A percentile compares a stretch with the other conserved stretches of the same genome.
Evolutionary conservation across 495 filamentous ascomycete species (phyloP).

Genomic region (Penicillium manginii): DNA sequence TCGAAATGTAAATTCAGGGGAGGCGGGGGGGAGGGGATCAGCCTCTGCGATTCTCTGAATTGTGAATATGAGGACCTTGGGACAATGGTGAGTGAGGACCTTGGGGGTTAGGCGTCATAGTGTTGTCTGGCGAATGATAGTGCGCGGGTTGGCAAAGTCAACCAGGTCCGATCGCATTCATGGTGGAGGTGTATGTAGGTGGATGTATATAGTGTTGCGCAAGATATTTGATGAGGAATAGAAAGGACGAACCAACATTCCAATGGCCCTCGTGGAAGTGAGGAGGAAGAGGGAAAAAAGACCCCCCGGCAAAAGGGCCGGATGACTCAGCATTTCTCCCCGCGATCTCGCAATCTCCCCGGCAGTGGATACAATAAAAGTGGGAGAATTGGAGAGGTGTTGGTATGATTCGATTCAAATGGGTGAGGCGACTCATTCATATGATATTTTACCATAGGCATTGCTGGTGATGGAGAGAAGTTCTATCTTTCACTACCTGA

Average conservation of each 20-base stretch:
- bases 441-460: neutral
- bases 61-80: constrained; percentile 36
- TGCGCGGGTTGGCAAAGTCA: constrained; percentile 22
- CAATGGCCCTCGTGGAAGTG: neutral
- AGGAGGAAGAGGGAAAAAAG: no score
- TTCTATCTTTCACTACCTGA: no score
- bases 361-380: neutral
- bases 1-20: constrained; percentile 12
- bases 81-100: constrained; percentile 34
- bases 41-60: neutral
- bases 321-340: constrained; percentile 18
- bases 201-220: neutral
- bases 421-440: neutral
- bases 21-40: neutral
- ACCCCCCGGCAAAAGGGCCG: neutral
- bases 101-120: constrained; percentile 39
- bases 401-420: neutral
- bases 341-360: neutral
- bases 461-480: neutral
- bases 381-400: neutral
- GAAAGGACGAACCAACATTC: neutral
- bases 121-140: constrained; percentile 25
- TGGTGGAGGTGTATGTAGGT: neutral
- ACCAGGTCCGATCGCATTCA: constrained; percentile 14
- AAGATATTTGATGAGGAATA: neutral